Conservation (phyloP, 768 basidiomycete genomes). For the Russula sp. region DNA sequence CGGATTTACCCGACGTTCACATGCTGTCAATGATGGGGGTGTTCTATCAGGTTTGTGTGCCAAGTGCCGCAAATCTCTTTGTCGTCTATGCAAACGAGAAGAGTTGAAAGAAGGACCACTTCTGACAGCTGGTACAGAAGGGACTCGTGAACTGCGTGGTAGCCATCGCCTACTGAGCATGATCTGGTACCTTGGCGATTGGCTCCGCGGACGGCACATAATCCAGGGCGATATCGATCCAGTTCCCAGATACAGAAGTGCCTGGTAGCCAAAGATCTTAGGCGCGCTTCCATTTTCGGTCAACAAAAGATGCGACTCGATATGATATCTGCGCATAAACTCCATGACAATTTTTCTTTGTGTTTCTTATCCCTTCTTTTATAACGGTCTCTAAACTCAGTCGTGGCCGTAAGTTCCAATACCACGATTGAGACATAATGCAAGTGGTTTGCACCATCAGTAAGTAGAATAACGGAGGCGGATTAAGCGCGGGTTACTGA, state of each 20-base stretch:
- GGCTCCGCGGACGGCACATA: neutral
- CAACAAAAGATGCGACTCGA: neutral
- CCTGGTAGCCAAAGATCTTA: neutral
- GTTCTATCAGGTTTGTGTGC: neutral
- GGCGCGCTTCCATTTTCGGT: neutral
- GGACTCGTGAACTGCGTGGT: neutral
- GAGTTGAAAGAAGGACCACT: neutral
- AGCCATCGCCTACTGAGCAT: neutral
- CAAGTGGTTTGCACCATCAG: neutral
- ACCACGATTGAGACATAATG: neutral
- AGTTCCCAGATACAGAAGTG: no score
- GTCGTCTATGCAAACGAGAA: neutral
- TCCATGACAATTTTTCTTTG: neutral
- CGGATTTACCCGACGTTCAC: neutral
- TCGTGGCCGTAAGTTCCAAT: no score
- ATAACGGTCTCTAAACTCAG: neutral
- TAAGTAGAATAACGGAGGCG: neutral
- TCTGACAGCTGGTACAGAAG: neutral
- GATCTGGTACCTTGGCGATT: neutral
- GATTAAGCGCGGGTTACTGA: neutral
- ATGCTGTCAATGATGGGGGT: neutral
- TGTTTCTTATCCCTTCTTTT: neutral
- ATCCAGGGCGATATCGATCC: neutral
- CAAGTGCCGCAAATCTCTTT: neutral
- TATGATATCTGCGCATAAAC: neutral